These are phyloP conservation scores for Musa beccarii DNA, from an alignment of 176 grass and related monocot genomes.

Conservation along the genomic window DNA sequence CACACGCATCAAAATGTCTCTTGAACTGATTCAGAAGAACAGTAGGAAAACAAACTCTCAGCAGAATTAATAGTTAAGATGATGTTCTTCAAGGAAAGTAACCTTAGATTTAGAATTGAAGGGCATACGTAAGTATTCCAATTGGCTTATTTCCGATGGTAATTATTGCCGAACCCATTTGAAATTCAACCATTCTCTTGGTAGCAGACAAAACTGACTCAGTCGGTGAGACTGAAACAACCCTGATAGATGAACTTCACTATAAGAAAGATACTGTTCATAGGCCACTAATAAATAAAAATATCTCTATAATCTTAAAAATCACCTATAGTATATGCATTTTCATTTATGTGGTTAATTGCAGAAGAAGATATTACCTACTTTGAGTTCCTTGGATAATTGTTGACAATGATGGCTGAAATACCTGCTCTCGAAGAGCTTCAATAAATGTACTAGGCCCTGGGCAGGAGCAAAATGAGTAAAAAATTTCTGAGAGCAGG, in stretches of 20 bases:
- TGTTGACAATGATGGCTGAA: constrained; percentile 48
- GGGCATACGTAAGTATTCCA: constrained; percentile 64
- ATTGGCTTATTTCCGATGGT: constrained; percentile 40
- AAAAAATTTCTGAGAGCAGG: neutral
- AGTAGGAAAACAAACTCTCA: neutral
- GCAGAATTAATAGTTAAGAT: neutral
- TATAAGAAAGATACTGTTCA: neutral
- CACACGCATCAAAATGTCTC: constrained; percentile 74
- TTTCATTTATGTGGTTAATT: neutral
- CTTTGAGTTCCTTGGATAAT: constrained; percentile 46
- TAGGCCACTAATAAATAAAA: neutral
- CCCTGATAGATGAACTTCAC: constrained; percentile 23
- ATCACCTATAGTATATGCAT: too few species aligned
- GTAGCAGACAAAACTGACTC: constrained; percentile 53
- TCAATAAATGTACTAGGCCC: constrained; percentile 39
- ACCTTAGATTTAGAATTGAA: neutral
- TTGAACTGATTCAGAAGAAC: constrained; percentile 31
- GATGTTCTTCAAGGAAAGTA: neutral
- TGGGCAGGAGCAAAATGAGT: constrained; percentile 1
- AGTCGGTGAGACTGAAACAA: constrained; percentile 38
- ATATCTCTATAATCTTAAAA: neutral
- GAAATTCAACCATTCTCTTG: constrained; percentile 61
- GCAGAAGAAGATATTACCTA: constrained; percentile 20
- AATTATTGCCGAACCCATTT: constrained; percentile 49
- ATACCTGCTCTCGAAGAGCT: constrained; percentile 53